Base-by-base conservation (phyloP, 768 basidiomycete species). In the Imleria badia region DNA sequence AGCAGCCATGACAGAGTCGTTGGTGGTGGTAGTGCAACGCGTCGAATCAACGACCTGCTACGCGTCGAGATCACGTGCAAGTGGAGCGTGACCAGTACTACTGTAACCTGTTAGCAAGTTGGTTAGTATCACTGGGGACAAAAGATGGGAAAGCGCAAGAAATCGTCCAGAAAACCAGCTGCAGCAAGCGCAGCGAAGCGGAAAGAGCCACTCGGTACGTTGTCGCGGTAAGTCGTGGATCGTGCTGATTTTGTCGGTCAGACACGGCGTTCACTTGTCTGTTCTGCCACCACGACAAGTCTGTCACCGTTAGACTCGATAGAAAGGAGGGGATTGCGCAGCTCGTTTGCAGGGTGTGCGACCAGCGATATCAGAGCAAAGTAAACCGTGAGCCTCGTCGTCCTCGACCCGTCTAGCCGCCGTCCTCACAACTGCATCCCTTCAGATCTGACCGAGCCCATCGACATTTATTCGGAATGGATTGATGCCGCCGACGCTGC, bases 381-480 rank as follows among this genome's bases (percentile, higher is more conserved):
- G 86, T 86, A 51, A 89, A 91, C 62, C 89, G 91, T 94, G 66
- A 66, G 85, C 72, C 12, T n/a, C 41, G 31, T 35, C 51, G 45
- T 39, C 29, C n/a, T 3, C 26, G 13, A 31, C 44, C n/a, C 33
- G n/a, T 31, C 45, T 38, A 46, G 26, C 20, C 5, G 38, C 33
- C 15, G 50, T 62, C 46, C 53, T 70, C 62, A 54, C 54, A 11
- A n/a, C n/a, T 40, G 35, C 60, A 33, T 44, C 36, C 49, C 45
- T 56, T 48, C 66, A 94, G 91, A 94, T 69, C 76, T 94, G 48
- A 91, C 91, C 1, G 91, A 93, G 61, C 83, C 91, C 15, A 84
- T 94, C 52, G 91, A 94, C 70, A 89, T 94, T 30, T 94, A 92
- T 68, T 91, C 91, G 8, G 89, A 91, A 66, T 94, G 91, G 91